Conservation (phyloP, 768 basidiomycete species). For the Mycena rosella region DNA sequence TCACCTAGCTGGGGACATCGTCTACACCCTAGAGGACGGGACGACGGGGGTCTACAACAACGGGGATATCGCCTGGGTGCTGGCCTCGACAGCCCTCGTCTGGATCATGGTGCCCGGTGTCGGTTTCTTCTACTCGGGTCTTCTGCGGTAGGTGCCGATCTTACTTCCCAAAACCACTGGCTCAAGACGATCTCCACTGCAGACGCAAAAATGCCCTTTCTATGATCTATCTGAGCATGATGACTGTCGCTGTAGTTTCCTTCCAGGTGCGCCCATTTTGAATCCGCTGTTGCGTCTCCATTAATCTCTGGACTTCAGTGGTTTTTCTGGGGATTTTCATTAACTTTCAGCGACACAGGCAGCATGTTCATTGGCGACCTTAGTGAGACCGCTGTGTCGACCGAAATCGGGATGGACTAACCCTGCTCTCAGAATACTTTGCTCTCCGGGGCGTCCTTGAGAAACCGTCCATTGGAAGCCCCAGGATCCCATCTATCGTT, state of each 20-base stretch:
- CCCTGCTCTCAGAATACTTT: slow-evolving; percentile 72
- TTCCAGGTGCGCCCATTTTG: slow-evolving; percentile 74
- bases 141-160: slow-evolving; percentile 63
- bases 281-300: neutral
- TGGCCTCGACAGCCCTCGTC: slow-evolving; percentile 83
- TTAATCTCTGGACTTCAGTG: slow-evolving; percentile 62
- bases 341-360: slow-evolving; percentile 88
- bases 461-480: slow-evolving; percentile 79
- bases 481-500: slow-evolving; percentile 77
- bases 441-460: slow-evolving; percentile 83
- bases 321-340: slow-evolving; percentile 98
- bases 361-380: slow-evolving; percentile 86
- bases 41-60: slow-evolving; percentile 55
- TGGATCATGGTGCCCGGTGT: slow-evolving; percentile 90
- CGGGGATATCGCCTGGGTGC: slow-evolving; percentile 68
- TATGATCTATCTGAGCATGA: slow-evolving; percentile 89
- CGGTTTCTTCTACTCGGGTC: slow-evolving; percentile 91
- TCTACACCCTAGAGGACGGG: slow-evolving; percentile 46
- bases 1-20: slow-evolving; percentile 53
- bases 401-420: neutral
- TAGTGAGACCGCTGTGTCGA: slow-evolving; percentile 44
- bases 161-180: neutral
- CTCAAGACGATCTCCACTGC: neutral
- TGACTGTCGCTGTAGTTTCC: slow-evolving; percentile 82
- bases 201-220: slow-evolving; percentile 92